Evolutionary conservation across 768 basidiomycete genomes (phyloP).

Genomic region (Lanmaoa rubissima): DNA sequence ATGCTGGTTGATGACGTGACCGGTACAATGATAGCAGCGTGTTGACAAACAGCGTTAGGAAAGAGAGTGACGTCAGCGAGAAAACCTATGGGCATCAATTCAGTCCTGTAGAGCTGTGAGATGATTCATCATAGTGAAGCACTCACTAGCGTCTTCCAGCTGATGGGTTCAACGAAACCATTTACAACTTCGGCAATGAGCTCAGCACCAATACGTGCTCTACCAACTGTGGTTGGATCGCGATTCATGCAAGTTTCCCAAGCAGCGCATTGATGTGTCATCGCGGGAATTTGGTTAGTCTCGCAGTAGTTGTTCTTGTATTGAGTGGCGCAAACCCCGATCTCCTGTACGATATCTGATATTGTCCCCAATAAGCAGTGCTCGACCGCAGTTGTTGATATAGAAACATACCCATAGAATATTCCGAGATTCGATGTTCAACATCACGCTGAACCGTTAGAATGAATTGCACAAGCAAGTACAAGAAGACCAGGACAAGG

Average conservation of each 20-base stretch:
- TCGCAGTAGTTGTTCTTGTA: slow-evolving; percentile 85
- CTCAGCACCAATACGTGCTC: slow-evolving; percentile 89
- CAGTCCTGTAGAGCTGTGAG: slow-evolving; percentile 18
- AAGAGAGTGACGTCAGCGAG: slow-evolving; percentile 71
- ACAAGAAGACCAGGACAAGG: slow-evolving; percentile 79
- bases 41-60: slow-evolving; percentile 79
- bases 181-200: slow-evolving; percentile 95
- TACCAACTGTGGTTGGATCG: slow-evolving; percentile 85
- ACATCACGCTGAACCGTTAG: slow-evolving; percentile 90
- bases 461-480: slow-evolving; percentile 83
- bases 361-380: slow-evolving; percentile 19
- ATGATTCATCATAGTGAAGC: slow-evolving; percentile 7
- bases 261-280: slow-evolving; percentile 79
- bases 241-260: slow-evolving; percentile 97
- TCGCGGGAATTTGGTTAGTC: slow-evolving; percentile 74
- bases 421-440: slow-evolving; percentile 79
- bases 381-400: slow-evolving; percentile 9
- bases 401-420: slow-evolving; percentile 69
- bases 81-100: slow-evolving; percentile 50
- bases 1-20: slow-evolving; percentile 52
- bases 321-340: slow-evolving; percentile 77
- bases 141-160: slow-evolving; percentile 93
- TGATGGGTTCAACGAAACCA: slow-evolving; percentile 95
- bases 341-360: slow-evolving; percentile 89
- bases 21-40: slow-evolving; percentile 77